These are phyloP conservation scores for Aspergillus biplanus DNA, from an alignment of 495 filamentous ascomycete species.

Conservation along the genomic window DNA sequence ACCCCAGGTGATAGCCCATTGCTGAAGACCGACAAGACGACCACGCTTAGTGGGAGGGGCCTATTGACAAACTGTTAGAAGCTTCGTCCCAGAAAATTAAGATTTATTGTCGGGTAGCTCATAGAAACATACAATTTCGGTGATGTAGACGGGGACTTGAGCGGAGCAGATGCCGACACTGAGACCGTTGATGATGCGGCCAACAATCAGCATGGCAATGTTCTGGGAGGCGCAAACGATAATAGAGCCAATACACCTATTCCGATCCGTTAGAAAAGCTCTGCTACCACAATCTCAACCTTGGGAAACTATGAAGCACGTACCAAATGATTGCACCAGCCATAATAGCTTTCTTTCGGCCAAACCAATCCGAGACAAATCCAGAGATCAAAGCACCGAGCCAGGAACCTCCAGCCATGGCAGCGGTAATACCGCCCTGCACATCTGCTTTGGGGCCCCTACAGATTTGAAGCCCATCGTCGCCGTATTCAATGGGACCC, in stretches of 20 bases:
- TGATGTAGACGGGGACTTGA: slow-evolving; percentile 79
- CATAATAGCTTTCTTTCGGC: slow-evolving; percentile 70
- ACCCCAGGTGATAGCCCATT: slow-evolving; percentile 83
- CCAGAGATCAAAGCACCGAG: slow-evolving; percentile 71
- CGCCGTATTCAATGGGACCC: slow-evolving; percentile 32
- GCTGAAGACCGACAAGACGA: slow-evolving; percentile 70
- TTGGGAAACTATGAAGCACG: slow-evolving; percentile 22
- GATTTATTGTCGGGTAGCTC: no score
- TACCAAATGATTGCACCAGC: slow-evolving; percentile 66
- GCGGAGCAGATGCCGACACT: slow-evolving; percentile 78
- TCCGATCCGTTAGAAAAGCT: background rate
- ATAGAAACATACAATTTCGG: slow-evolving; percentile 54
- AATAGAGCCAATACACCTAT: slow-evolving; percentile 64
- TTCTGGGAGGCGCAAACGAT: slow-evolving; percentile 73
- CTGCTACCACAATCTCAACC: no score
- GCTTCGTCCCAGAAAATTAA: no score
- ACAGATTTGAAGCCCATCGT: slow-evolving; percentile 37
- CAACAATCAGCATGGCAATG: slow-evolving; percentile 72
- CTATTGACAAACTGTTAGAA: slow-evolving; percentile 3
- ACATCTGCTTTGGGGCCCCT: slow-evolving; percentile 49
- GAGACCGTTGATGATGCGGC: slow-evolving; percentile 77
- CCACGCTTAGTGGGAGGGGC: slow-evolving; percentile 71
- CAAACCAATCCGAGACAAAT: slow-evolving; percentile 65
- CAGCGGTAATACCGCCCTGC: slow-evolving; percentile 65
- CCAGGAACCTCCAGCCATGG: slow-evolving; percentile 79